A percentile compares a stretch with the other conserved stretches of the same genome.
phyloP scores from a whole-genome alignment of 2,329 filamentous ascomycete genomes.

The Sporothrix luriei region DNA sequence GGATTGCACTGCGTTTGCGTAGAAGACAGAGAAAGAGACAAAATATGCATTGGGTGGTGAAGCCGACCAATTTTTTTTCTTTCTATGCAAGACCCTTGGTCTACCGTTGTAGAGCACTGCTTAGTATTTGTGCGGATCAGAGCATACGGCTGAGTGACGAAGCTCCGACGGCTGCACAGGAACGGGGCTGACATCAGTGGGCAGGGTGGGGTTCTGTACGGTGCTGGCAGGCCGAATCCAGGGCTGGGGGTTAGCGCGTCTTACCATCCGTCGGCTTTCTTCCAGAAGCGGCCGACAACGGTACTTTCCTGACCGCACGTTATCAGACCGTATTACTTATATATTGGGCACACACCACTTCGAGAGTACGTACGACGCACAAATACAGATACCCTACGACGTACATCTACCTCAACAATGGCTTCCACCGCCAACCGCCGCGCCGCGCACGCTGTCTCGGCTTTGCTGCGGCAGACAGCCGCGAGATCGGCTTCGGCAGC shows the following conservation, averaged over 20 bases:
- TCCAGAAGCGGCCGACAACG: background rate
- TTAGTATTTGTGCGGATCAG: background rate
- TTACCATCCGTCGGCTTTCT: conserved; percentile 17
- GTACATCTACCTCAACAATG: background rate
- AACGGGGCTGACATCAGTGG: conserved; percentile 17
- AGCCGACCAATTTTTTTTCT: too few species aligned
- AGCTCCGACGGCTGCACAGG: conserved; percentile 14
- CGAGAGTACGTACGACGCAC: background rate
- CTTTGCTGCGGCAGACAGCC: conserved; percentile 23
- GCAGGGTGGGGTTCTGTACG: background rate
- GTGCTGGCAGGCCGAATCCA: background rate
- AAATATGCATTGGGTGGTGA: background rate
- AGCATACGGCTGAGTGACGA: background rate
- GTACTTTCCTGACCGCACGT: background rate
- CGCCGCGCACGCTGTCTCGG: conserved; percentile 23
- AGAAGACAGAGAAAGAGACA: background rate
- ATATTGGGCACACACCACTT: background rate
- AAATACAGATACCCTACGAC: background rate
- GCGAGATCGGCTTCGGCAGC: conserved; percentile 13
- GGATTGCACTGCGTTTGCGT: conserved; percentile 11
- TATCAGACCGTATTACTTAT: background rate
- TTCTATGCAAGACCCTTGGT: too few species aligned
- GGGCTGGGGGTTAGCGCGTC: conserved; percentile 16
- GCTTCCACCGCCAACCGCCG: background rate
- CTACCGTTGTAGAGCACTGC: background rate